phyloP scores from a whole-genome alignment of 306 rosid genomes.

The Benincasa hispida region DNA sequence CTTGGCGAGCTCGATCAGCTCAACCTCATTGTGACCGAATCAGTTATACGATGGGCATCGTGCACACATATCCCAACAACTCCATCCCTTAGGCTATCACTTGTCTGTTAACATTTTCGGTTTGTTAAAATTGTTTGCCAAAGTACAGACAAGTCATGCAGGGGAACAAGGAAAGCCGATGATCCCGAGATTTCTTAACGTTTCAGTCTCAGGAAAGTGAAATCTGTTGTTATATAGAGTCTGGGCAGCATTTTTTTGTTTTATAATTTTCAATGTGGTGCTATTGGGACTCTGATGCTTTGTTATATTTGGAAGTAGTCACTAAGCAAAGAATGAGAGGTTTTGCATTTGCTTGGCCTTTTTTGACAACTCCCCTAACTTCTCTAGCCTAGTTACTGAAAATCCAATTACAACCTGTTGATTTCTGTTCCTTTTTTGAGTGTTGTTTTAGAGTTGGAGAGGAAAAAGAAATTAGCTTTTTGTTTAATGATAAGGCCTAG shows the following conservation, averaged over 20 bases:
- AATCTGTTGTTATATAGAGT: not conserved
- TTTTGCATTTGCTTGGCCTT: not conserved
- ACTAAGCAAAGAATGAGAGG: not conserved
- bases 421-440: not conserved
- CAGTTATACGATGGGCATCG: conserved; percentile 32
- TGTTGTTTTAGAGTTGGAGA: not conserved
- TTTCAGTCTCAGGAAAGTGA: not conserved
- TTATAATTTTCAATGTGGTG: not conserved
- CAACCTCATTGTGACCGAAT: conserved; percentile 21
- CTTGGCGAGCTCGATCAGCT: conserved; percentile 29
- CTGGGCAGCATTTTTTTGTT: not conserved
- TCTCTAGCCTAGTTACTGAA: not conserved
- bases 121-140: not conserved
- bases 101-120: conserved; percentile 19
- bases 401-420: not conserved
- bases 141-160: not conserved
- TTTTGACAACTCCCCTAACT: conserved; percentile 3
- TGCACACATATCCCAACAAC: conserved; percentile 31
- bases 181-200: not conserved
- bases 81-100: conserved; percentile 26
- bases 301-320: not conserved
- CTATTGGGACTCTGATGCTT: not conserved
- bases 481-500: not conserved
- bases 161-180: not conserved
- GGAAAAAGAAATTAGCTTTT: not conserved